Evolutionary conservation across 768 basidiomycete genomes (phyloP).

Genomic region (Rossbeevera mucosa): DNA sequence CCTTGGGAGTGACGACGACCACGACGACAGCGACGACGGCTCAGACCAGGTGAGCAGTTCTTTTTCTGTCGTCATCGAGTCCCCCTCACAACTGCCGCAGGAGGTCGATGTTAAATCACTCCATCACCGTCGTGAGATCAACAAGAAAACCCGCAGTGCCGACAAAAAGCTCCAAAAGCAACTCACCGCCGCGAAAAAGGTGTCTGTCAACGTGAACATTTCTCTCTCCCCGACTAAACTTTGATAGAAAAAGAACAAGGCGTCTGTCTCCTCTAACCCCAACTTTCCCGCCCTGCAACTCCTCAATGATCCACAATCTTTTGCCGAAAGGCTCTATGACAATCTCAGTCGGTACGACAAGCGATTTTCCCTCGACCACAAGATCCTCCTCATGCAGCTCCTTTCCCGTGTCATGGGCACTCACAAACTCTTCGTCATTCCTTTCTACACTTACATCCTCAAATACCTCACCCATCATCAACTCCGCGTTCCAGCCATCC

Average conservation of each 20-base stretch:
- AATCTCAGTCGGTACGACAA: conserved; percentile 82
- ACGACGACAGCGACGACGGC: conserved; percentile 69
- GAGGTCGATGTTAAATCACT: conserved; percentile 66
- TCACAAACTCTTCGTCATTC: conserved; percentile 89
- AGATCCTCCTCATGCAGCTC: conserved; percentile 95
- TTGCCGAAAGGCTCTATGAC: conserved; percentile 90
- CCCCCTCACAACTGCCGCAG: conserved; percentile 29
- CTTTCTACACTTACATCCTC: conserved; percentile 94
- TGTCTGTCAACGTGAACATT: conserved; percentile 24
- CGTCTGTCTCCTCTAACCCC: conserved; percentile 30
- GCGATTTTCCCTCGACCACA: conserved; percentile 94
- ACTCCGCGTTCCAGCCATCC: conserved; percentile 86
- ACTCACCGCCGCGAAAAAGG: conserved; percentile 73
- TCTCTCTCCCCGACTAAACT: conserved; percentile 23
- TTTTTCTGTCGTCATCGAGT: not conserved
- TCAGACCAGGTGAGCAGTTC: conserved; percentile 40
- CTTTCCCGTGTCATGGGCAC: conserved; percentile 89
- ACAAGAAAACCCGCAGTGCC: conserved; percentile 83
- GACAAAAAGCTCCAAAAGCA: conserved; percentile 77
- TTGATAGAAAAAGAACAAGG: conserved; percentile 34
- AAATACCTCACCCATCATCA: conserved; percentile 92
- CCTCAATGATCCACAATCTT: conserved; percentile 92
- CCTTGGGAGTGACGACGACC: conserved; percentile 83
- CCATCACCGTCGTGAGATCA: conserved; percentile 85
- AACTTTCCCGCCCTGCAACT: conserved; percentile 94